Evolutionary conservation across 805 yeast species (phyloP).

Genomic region (Jamesozyma spencerorum): DNA sequence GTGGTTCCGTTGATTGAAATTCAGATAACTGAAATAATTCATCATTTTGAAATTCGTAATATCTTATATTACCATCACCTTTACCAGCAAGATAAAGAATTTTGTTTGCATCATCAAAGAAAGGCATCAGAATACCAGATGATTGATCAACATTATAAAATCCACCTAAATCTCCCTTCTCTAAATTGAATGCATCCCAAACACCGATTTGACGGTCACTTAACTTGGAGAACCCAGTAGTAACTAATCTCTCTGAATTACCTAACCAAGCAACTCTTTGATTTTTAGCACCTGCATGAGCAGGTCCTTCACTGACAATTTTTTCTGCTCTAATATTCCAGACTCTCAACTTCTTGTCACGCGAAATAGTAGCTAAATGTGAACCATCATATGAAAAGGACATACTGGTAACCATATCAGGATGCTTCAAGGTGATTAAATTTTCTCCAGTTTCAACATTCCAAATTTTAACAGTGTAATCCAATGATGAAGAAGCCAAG

Average conservation of each 20-base stretch:
- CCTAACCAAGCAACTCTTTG: constrained; percentile 89
- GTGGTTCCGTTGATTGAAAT: constrained; percentile 81
- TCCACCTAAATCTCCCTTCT: constrained; percentile 81
- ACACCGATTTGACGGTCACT: constrained; percentile 93
- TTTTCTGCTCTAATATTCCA: constrained; percentile 82
- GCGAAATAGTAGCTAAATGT: constrained; percentile 74
- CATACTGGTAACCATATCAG: constrained; percentile 88
- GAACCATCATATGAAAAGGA: constrained; percentile 87
- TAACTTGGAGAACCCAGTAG: constrained; percentile 88
- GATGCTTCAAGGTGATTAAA: constrained; percentile 67
- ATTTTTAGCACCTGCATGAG: constrained; percentile 89
- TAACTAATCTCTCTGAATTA: constrained; percentile 68
- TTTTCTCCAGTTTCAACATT: constrained; percentile 67
- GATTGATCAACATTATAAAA: constrained; percentile 79
- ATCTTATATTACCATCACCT: constrained; percentile 96
- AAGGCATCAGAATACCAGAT: constrained; percentile 89
- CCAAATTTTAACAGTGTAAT: constrained; percentile 89
- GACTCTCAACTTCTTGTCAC: constrained; percentile 82
- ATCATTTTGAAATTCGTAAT: constrained; percentile 82
- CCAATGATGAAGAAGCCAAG: constrained; percentile 83
- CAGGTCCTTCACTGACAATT: constrained; percentile 72
- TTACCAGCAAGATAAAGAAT: constrained; percentile 88
- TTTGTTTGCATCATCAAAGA: constrained; percentile 71
- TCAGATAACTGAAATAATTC: constrained; percentile 79
- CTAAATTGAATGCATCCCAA: constrained; percentile 76